Base-by-base conservation (phyloP, 306 rosid genomes). In the Dryas drummondii region DNA sequence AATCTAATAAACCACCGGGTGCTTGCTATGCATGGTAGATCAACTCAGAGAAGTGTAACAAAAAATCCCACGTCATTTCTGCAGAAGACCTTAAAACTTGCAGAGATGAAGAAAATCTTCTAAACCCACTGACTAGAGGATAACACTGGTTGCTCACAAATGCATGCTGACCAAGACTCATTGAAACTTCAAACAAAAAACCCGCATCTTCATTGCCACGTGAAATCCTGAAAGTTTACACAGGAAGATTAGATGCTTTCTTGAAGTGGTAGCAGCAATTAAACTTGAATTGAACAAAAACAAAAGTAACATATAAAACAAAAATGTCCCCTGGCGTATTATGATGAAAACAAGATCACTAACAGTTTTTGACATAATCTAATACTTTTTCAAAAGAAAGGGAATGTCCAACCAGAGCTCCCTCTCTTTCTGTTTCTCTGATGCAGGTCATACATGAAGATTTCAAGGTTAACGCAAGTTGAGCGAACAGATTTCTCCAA, bases 1-100 rank as follows among this genome's bases (percentile, higher is more conserved):
- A 40, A 54, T 22, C 46, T 15, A 57, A 0, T 13, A 45, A 26
- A 13, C 46, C 41, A 19, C 19, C 3, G 17, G 76, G 37, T 72
- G 68, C 47, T 72, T 32, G 57, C 58, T n/a, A 6, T 72, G 76
- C 44, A 72, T 19, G 76, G 74, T 59, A 15, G 65, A 69, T 9
- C 0, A 14, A 70, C 77, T 71, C 68, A 2, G 12, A n/a, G 55
- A 56, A 32, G 51, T n/a, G 51, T 6, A 49, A 72, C 78, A 0
- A 46, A 66, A 55, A 72, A 40, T 56, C 60, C 44, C 32, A 14
- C 26, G 8, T 27, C 77, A 40, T 69, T 54, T 50, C 77, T 27
- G 73, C 53, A 37, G 7, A 17, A 56, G 45, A 64, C 54, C 27
- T 45, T 37, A 22, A 27, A 49, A 27, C 27, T 37, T 44, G 57